Conservation (phyloP, 352 stramenopile genomes). For the Globisporangium perplexum region DNA sequence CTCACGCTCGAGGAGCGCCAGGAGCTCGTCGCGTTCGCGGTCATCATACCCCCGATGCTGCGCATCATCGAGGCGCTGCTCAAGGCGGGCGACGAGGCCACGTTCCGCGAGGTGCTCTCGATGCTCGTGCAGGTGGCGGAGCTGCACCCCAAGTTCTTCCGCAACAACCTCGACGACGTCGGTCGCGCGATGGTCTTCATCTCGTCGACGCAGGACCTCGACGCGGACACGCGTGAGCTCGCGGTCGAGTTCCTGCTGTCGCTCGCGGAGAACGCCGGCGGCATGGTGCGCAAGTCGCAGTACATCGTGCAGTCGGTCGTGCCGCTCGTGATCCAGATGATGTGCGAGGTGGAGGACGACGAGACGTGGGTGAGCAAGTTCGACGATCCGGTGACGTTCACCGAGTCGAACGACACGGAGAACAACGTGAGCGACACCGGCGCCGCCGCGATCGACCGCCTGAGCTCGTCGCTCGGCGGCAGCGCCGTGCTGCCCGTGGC, state of each 20-base stretch:
- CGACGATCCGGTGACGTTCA: conserved; percentile 76
- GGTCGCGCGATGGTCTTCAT: conserved; percentile 79
- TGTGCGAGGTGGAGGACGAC: conserved; percentile 80
- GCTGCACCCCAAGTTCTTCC: conserved; percentile 81
- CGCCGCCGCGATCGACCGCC: conserved; percentile 71
- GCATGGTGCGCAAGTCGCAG: conserved; percentile 75
- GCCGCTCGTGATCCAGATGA: conserved; percentile 69
- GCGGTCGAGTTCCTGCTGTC: conserved; percentile 80
- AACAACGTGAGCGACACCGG: conserved; percentile 63
- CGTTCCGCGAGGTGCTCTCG: conserved; percentile 68
- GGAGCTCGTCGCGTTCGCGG: conserved; percentile 58
- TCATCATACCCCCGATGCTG: conserved; percentile 70
- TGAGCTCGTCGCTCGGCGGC: conserved; percentile 67
- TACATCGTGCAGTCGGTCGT: conserved; percentile 62
- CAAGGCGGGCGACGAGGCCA: conserved; percentile 47
- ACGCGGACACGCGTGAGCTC: conserved; percentile 71
- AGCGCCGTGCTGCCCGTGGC: conserved; percentile 67
- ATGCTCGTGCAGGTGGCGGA: conserved; percentile 71
- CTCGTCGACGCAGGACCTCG: conserved; percentile 50
- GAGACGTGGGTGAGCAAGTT: conserved; percentile 64
- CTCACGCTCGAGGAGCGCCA: conserved; percentile 67
- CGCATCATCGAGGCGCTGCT: conserved; percentile 71
- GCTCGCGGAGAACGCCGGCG: conserved; percentile 72
- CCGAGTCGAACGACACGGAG: conserved; percentile 54
- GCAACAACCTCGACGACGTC: conserved; percentile 58